Base-by-base conservation (phyloP, 225 moss, liverwort and hornwort genomes). In the Ulota crispa region DNA sequence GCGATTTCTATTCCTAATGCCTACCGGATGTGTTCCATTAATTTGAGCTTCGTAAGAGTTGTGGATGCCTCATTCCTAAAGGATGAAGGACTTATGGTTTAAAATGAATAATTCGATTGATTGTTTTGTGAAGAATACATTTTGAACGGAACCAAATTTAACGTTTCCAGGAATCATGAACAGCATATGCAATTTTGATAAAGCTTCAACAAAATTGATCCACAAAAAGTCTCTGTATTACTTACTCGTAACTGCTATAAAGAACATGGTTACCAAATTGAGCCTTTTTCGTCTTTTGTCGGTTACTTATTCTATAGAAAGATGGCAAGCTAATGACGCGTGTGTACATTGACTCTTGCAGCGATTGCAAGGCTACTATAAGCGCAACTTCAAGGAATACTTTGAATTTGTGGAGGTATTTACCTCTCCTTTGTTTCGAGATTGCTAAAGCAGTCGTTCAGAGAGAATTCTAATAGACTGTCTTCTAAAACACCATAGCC, bases 331-430 rank as follows among this genome's bases (percentile, higher is more conserved):
- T 72, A 53, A 72, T 70, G 61, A 30, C 11, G 8, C 15, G 2
- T 80, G 65, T 80, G 43, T 73, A 57, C 56, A 69, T 81, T 54
- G 82, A n/a, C 36, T 78, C 24, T 79, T 78, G 83, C 92, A 99
- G 98, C 86, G 98, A 52, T 85, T 99, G 82, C 90, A 99, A 78
- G 86, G 88, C 74, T 99, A 93, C 82, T 95, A 99, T 87, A 87
- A 76, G 82, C 98, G 98, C 89, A 99, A 99, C 86, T 99, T 70
- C 83, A 93, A 80, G 74, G 98, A 99, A 10, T 99, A 99, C 78
- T 99, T 99, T 39, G 92, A 95, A 56, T 99, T 90, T 85, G 89
- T 99, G 55, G 90, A 93, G 98, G 98, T 99, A 81, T 45, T 8
- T 28, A 13, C 34, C 26, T 52, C 27, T 32, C 24, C 10, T 50